Evolutionary conservation across 495 filamentous ascomycete species (phyloP), one percentile per base, ranked within the genome.

Genomic region (Lasiosphaeria ovina): DNA sequence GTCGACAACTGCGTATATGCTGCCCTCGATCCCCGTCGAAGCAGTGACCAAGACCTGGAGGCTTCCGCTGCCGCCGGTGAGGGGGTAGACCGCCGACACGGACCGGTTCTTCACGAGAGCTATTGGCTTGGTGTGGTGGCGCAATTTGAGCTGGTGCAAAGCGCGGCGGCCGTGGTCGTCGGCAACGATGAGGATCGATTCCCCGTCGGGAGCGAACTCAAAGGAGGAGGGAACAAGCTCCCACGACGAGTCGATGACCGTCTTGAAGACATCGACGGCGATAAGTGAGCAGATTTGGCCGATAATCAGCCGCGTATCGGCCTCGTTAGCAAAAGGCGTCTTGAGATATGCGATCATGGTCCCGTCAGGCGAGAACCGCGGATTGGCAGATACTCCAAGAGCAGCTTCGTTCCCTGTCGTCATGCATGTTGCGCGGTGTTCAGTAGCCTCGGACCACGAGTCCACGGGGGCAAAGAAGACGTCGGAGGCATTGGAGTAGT

Each of bases 11-110:
- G 59, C 62, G 50, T 64, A 68, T 6, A 72, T 32, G 32, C 63
- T 67, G 44, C 55, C 65, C 47, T 72, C 70, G 14, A 71, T 51
- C 11, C 71, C 58, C 44, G 60, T 72, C 14, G 68, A 66, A 38
- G 42, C 62, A 9, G 62, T 64, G 5, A 69, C 65, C 9, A 74
- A 45, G 12, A 58, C 4, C 44, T 51, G 38, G 9, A 71, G 24
- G 12, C 47, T 40, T 7, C 58, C 48, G 35, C 51, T 45, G 54
- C 66, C 59, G 9, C 44, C 53, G 33, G 40, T 16, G 7, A 72
- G 44, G 3, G 62, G 61, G 40, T 59, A 61, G 55, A 51, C 66
- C 0, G 51, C 49, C 1, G 33, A 32, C 33, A 72, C 66, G 7
- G 51, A 55, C 1, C 64, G 64, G 38, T 65, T 50, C 14, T 42